Base-by-base conservation (phyloP, 2,329 filamentous ascomycete genomes). In the Colletotrichum orchidophilum region DNA sequence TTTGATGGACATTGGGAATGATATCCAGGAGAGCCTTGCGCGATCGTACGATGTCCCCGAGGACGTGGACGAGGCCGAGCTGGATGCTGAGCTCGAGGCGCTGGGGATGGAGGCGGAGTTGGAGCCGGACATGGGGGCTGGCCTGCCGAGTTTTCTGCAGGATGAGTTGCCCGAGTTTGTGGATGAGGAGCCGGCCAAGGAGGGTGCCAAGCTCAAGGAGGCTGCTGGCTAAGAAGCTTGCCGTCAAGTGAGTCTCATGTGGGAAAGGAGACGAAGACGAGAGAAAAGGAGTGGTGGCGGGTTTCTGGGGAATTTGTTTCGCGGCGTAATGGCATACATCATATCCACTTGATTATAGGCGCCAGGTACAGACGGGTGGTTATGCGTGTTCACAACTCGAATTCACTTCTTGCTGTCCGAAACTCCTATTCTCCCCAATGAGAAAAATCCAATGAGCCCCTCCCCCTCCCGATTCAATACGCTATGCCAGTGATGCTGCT, bases 41-140 rank as follows among this genome's bases (percentile, higher is more conserved):
- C 84, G 96, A 74, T 94, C 93, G 75, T 99, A 99, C 81, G 96
- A 98, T 79, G 88, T 99, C 42, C 96, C 96, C 0, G 96, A 99
- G 77, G 96, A 98, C 81, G 95, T 99, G 26, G 96, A 98, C 80
- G 96, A 99, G 89, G 91, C 93, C 1, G 96, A 99, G 85, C 83
- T 99, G 72, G 96, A 99, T 84, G 96, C 96, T 4, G 96, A 99
- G 86, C 84, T 99, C 62, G 96, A 99, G 85, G 95, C 96, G 7
- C 83, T 99, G 42, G 96, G 96, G 1, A 93, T 97, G 77, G 96
- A 99, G 83, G 92, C 94, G n/a, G 94, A 98, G 83, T 87, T 97
- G 76, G 95, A 97, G 79, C 88, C 89, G 61, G 87, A 90, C 66
- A 84, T 93, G 74, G 89, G 82, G 49, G 82, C 81, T 60, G 85